These are phyloP conservation scores for Suhomyces sp. DNA, from an alignment of 805 yeast species.

Conservation along the genomic window DNA sequence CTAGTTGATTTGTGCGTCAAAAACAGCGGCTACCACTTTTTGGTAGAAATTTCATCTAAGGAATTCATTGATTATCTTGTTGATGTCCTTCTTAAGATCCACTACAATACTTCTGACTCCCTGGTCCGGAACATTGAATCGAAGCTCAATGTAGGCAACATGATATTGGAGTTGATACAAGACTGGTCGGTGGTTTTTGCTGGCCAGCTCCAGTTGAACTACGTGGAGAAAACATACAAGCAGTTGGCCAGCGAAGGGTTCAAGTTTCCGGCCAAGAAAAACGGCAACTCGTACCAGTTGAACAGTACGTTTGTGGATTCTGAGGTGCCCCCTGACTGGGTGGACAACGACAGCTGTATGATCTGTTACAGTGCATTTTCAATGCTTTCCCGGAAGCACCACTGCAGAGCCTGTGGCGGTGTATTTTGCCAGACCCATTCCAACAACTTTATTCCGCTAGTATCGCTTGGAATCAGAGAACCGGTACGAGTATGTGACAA, in stretches of 20 bases:
- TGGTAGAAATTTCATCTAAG: constrained; percentile 72
- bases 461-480: constrained; percentile 79
- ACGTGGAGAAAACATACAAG: constrained; percentile 61
- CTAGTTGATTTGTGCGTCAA: constrained; percentile 84
- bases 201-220: constrained; percentile 59
- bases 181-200: constrained; percentile 76
- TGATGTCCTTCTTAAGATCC: constrained; percentile 37
- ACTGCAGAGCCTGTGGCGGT: constrained; percentile 96
- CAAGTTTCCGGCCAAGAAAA: constrained; percentile 54
- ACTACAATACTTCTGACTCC: constrained; percentile 32
- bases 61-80: constrained; percentile 84
- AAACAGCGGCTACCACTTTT: constrained; percentile 86
- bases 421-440: constrained; percentile 87
- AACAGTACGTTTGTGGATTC: constrained; percentile 64
- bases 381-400: constrained; percentile 87
- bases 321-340: constrained; percentile 96
- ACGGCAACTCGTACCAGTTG: constrained; percentile 29
- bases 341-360: constrained; percentile 94
- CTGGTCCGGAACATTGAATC: constrained; percentile 19
- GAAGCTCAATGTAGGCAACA: constrained; percentile 47
- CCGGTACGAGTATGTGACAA: constrained; percentile 94
- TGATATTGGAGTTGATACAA: constrained; percentile 63
- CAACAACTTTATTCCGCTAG: constrained; percentile 64
- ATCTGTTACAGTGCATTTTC: constrained; percentile 79
- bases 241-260: constrained; percentile 61